Evolutionary conservation across 768 basidiomycete species (phyloP).

Genomic region (Psilocybe sp.): DNA sequence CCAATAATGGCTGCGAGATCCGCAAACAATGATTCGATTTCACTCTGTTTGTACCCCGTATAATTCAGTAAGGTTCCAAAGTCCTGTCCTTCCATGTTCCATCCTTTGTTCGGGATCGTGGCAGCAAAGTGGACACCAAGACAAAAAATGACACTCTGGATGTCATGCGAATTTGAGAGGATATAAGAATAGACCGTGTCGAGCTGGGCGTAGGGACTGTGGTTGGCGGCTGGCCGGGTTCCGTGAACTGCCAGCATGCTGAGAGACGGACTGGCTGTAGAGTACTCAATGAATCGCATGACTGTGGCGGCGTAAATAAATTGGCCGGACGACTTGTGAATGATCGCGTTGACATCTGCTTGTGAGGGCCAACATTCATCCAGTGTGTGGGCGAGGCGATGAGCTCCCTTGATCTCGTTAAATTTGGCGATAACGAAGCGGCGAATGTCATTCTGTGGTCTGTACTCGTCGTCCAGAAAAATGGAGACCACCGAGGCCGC

Average conservation of each 20-base stretch:
- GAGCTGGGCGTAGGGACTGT: too few species aligned
- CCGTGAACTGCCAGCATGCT: background rate
- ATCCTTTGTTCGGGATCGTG: too few species aligned
- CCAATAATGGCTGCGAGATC: too few species aligned
- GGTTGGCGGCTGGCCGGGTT: too few species aligned
- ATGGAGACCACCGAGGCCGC: background rate
- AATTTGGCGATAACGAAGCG: constrained; percentile 7
- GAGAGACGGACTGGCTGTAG: background rate
- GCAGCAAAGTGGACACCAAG: too few species aligned
- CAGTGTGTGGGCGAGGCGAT: background rate
- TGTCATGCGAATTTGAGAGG: too few species aligned
- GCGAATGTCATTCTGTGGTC: constrained; percentile 7
- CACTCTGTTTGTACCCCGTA: too few species aligned
- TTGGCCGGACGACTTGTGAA: constrained; percentile 14
- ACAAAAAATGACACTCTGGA: too few species aligned
- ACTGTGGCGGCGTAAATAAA: constrained; percentile 22
- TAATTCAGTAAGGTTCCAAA: too few species aligned
- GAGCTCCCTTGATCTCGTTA: constrained; percentile 1
- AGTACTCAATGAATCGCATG: constrained; percentile 9
- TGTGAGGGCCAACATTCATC: constrained; percentile 7
- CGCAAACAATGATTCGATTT: too few species aligned
- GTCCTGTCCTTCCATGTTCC: too few species aligned
- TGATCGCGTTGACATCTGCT: background rate
- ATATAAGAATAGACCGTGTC: too few species aligned
- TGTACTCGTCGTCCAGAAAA: background rate